These are phyloP conservation scores for Whalleya microplaca DNA, from an alignment of 2,329 filamentous ascomycete species.

Conservation along the genomic window DNA sequence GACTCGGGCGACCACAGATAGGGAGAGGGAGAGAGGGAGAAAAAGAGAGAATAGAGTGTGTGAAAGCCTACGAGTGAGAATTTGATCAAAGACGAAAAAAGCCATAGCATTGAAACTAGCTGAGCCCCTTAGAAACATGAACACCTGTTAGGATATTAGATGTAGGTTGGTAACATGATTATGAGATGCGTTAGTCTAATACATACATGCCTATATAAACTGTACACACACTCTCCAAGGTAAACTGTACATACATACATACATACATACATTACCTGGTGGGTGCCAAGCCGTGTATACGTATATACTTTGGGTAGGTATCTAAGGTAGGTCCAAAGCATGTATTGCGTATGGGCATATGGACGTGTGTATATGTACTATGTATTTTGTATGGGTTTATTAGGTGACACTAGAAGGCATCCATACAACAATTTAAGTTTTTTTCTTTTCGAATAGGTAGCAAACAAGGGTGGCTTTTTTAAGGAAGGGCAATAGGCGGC, in stretches of 20 bases:
- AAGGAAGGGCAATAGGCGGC: constrained; percentile 10
- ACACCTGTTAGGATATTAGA: background rate
- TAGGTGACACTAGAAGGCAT: no score
- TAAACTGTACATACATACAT: background rate
- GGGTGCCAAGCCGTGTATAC: background rate
- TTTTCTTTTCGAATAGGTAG: constrained; percentile 1
- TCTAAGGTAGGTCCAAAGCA: no score
- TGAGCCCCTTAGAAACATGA: background rate
- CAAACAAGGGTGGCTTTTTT: background rate
- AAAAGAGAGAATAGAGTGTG: background rate
- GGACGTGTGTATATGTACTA: no score
- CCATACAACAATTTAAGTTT: background rate
- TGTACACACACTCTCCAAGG: no score
- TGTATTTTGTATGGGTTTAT: no score
- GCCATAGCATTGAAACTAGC: background rate
- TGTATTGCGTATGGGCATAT: no score
- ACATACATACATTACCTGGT: background rate
- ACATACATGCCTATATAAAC: background rate
- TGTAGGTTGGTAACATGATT: background rate
- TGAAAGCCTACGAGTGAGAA: background rate
- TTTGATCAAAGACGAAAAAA: background rate
- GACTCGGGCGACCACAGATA: background rate
- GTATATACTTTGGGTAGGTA: no score
- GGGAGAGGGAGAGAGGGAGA: no score
- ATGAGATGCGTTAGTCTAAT: background rate